Percentiles rank a stretch among this genome's conserved stretches.
phyloP scores from a whole-genome alignment of 495 filamentous ascomycete species.

The Aspergillus steynii region DNA sequence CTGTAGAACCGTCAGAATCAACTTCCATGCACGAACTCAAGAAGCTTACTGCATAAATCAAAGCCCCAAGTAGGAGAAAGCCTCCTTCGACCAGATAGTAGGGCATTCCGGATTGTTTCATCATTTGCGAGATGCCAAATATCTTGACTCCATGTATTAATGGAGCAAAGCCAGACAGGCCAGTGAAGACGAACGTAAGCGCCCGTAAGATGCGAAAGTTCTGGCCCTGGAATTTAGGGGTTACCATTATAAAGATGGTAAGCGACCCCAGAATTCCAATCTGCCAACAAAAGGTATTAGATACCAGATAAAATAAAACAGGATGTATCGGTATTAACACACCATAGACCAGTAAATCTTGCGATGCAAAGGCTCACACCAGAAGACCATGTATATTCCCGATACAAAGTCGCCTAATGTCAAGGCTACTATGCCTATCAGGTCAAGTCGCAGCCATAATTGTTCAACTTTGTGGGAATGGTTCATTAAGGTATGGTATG shows the following conservation, averaged over 20 bases:
- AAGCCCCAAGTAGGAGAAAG: constrained; percentile 38
- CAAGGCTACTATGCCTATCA: constrained; percentile 10
- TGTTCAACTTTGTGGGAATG: constrained; percentile 9
- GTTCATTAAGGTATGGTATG: constrained; percentile 10
- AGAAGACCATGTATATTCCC: constrained; percentile 12
- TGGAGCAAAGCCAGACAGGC: constrained; percentile 47
- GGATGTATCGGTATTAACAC: constrained; percentile 7
- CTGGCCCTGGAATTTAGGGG: constrained; percentile 45
- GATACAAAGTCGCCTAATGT: constrained; percentile 11
- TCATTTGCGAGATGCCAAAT: constrained; percentile 44
- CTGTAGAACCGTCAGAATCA: constrained; percentile 26
- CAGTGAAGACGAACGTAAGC: constrained; percentile 49
- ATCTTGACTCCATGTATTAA: constrained; percentile 45
- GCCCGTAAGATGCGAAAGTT: constrained; percentile 43
- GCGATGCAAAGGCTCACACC: constrained; percentile 7
- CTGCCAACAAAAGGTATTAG: constrained; percentile 18
- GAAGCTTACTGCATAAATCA: constrained; percentile 44
- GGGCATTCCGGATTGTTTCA: constrained; percentile 29
- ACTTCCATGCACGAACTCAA: constrained; percentile 9
- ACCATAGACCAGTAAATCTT: constrained; percentile 11
- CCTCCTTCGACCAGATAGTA: constrained; percentile 30
- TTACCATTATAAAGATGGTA: constrained; percentile 33
- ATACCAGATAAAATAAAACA: constrained; percentile 7
- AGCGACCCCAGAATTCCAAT: constrained; percentile 31
- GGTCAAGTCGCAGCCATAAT: constrained; percentile 11